Evolutionary conservation across 768 basidiomycete species (phyloP).

Genomic region (Tephrocybe sp.): DNA sequence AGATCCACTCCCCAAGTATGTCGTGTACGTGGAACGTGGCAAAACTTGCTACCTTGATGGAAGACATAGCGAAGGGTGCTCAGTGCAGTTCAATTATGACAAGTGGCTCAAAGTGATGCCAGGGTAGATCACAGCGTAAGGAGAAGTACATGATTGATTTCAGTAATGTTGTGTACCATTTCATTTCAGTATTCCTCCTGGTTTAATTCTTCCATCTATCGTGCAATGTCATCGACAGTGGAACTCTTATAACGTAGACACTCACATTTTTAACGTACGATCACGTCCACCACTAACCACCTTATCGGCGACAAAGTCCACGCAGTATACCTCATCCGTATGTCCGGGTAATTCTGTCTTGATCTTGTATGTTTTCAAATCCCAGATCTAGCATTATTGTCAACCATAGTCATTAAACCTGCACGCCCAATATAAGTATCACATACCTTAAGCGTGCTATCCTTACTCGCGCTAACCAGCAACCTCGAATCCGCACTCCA

Average conservation of each 20-base stretch:
- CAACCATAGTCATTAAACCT: not conserved
- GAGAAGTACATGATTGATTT: too few relatives aligned
- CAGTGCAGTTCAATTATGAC: constrained; percentile 45
- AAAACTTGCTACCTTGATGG: constrained; percentile 33
- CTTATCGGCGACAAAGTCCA: constrained; percentile 98
- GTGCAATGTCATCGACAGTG: not conserved
- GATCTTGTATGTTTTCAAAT: constrained; percentile 94
- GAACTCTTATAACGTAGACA: not conserved
- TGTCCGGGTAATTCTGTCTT: constrained; percentile 94
- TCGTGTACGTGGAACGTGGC: constrained; percentile 42
- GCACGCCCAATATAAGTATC: not conserved
- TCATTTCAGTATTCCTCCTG: too few relatives aligned
- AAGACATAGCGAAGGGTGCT: constrained; percentile 28
- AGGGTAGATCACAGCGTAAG: not conserved
- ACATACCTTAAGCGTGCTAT: constrained; percentile 89
- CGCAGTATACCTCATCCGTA: constrained; percentile 97
- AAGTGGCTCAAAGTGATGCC: constrained; percentile 28
- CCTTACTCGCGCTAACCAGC: constrained; percentile 93
- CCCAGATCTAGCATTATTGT: constrained; percentile 78
- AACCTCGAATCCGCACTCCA: constrained; percentile 95
- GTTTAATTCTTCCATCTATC: constrained; percentile 22
- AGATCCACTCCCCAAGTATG: constrained; percentile 41
- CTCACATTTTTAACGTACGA: constrained; percentile 90
- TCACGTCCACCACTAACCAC: constrained; percentile 97
- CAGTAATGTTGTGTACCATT: too few relatives aligned